Conservation (phyloP, 805 yeast genomes). For the Candida oleophila region DNA sequence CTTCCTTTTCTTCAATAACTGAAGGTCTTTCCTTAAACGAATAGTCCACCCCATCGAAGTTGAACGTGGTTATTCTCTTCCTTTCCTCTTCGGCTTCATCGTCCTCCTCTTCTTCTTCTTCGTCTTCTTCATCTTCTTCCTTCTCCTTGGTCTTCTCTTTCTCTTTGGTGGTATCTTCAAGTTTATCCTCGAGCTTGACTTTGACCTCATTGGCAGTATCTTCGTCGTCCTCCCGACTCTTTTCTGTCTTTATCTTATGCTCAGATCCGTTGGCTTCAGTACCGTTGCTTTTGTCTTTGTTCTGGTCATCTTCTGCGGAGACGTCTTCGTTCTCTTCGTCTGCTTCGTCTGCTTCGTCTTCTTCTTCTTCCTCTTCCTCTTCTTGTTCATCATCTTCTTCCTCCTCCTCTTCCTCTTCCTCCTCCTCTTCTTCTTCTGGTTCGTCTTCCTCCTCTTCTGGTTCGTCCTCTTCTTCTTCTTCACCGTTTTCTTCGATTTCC, state of each 20-base stretch:
- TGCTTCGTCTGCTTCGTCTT: constrained; percentile 17
- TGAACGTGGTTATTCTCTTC: constrained; percentile 48
- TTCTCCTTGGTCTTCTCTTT: constrained; percentile 20
- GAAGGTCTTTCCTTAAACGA: constrained; percentile 91
- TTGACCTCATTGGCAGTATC: constrained; percentile 6
- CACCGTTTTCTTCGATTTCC: neutral
- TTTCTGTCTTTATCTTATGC: constrained; percentile 5
- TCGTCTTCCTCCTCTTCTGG: constrained; percentile 20
- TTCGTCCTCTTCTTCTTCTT: constrained; percentile 19
- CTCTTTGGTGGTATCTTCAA: constrained; percentile 12
- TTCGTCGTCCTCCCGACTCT: neutral
- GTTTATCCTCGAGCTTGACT: constrained; percentile 8
- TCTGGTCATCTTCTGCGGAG: constrained; percentile 27
- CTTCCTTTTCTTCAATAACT: constrained; percentile 89
- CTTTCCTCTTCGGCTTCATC: constrained; percentile 44
- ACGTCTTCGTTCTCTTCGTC: constrained; percentile 17
- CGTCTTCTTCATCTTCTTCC: constrained; percentile 32
- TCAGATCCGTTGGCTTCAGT: constrained; percentile 9
- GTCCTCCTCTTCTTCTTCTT: constrained; percentile 44
- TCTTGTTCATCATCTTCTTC: constrained; percentile 25
- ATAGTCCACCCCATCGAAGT: constrained; percentile 75
- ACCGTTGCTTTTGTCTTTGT: constrained; percentile 26
- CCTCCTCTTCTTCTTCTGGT: constrained; percentile 23
- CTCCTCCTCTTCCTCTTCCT: constrained; percentile 12
- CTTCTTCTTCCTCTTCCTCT: constrained; percentile 18